Evolutionary conservation across 352 stramenopile species (phyloP), one percentile per base, ranked within the genome.

Genomic region (Phytophthora kernoviae): DNA sequence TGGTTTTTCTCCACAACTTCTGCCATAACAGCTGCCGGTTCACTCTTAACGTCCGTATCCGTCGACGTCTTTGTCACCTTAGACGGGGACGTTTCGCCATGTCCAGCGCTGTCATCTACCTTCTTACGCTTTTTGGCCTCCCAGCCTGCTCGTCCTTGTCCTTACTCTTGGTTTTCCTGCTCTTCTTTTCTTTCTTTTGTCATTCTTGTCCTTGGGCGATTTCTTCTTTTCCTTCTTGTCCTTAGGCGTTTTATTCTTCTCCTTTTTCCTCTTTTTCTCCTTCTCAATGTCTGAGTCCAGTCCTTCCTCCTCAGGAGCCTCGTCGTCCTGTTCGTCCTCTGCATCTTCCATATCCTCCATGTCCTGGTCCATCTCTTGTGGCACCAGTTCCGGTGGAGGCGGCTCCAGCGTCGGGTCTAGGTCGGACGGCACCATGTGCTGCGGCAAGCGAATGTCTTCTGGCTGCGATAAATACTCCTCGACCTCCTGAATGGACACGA

Each of bases 371-470:
- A 72, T 55, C 1, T 75, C 65, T 22, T 56, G 42, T 0, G 53
- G 48, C 24, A 69, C 53, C 0, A 73, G 39, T 27, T 69, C 65
- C 0, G 70, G 73, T 21, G 79, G 82, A 10, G 84, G 86, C 1
- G 86, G 79, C 42, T 91, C 81, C 15, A 93, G 50, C 44, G 72
- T 75, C 53, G 83, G 84, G 52, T 95, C 83, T 47, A 95, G 50
- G 52, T 95, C 86, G 12, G 86, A 95, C 24, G 86, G 86, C 30
- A 95, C 86, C 75, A 95, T 91, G 56, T 81, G 63, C 51, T 76
- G 79, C 41, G 84, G 84, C 22, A 95, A 26, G 8, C 86, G 80
- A 14, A 89, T 88, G 52, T 90, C 83, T 44, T 93, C 82, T 0
- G 85, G 77, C 54, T 87, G 79, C 2, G 84, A 81, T 6, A 95